Base-by-base conservation (phyloP, 139 green algal genomes). In the Haematococcus sp. region DNA sequence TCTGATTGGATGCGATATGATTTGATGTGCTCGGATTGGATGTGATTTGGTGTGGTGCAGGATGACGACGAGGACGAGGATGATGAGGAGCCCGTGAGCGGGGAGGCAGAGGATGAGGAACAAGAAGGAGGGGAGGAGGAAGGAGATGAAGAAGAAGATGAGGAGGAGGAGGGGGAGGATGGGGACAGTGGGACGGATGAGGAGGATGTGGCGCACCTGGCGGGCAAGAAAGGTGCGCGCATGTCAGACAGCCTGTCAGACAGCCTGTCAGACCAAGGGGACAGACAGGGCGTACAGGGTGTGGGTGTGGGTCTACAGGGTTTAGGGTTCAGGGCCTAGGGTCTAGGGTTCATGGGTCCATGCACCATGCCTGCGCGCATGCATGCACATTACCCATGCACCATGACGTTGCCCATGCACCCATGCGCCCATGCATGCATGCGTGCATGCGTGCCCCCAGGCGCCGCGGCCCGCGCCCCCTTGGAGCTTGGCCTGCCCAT, bases 81-180 rank as follows among this genome's bases (percentile, higher is more conserved):
- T n/a, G 64, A 34, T 2, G 64, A 71, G 40, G 64, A 40, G 23
- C 3, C 17, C 17, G 43, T 32, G 40, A 17, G 9, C 2, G 64
- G 34, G 22, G 40, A 58, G 25, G 35, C 9, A 43, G 40, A 30
- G 9, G 52, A 2, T 20, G 33, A 52, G 20, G 33, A 3, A 52
- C 25, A 7, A 2, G 35, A 7, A n/a, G 40, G 40, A 34, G 43
- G 63, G 33, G 79, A 76, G 5, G 66, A 74, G 35, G 70, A 69
- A 20, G 77, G 63, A 16, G 65, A 70, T n/a, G 72, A 65, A 25
- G 70, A 69, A 20, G 77, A 65, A 15, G 65, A 70, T 33, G 72
- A 59, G 33, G 71, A 77, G 44, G 61, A 71, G 32, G 68, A 81
- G 43, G 58, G 46, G 40, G 56, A 65, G 56, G 66, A 76, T 25